These are phyloP conservation scores for Dentipellis sp. DNA, from an alignment of 768 basidiomycete genomes.

Conservation along the genomic window DNA sequence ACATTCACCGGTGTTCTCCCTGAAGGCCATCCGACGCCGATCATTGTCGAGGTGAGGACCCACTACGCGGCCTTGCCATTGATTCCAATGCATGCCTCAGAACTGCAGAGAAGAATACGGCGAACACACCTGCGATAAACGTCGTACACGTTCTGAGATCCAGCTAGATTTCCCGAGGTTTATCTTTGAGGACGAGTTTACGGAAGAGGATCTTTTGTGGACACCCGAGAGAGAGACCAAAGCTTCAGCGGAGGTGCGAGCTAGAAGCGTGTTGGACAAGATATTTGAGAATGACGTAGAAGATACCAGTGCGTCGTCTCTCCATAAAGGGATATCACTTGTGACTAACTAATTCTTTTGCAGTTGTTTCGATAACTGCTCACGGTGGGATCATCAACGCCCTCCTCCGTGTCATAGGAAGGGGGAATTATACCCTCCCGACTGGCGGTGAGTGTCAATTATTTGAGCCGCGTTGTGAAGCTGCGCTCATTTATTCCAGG, in stretches of 20 bases:
- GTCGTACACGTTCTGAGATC: conserved; percentile 9
- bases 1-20: conserved; percentile 9
- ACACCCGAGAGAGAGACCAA: conserved; percentile 4
- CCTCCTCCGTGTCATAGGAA: conserved; percentile 8
- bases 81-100: neutral
- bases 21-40: neutral
- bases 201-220: conserved; percentile 12
- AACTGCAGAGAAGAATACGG: conserved; percentile 10
- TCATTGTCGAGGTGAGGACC: conserved; percentile 11
- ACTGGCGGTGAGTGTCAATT: conserved; percentile 10
- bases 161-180: conserved; percentile 8
- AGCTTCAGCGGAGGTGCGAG: conserved; percentile 3
- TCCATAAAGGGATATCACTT: neutral
- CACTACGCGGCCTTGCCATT: neutral
- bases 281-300: conserved; percentile 6
- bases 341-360: too few species aligned
- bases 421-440: conserved; percentile 3
- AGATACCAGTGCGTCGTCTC: conserved; percentile 7
- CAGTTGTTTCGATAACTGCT: conserved; percentile 12
- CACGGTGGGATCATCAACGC: conserved; percentile 10
- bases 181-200: conserved; percentile 12
- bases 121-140: conserved; percentile 11
- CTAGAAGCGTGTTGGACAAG: conserved; percentile 9
- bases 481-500: conserved; percentile 2
- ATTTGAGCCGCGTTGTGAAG: too few species aligned